A percentile compares a stretch with the other conserved stretches of the same genome.
Evolutionary conservation across 2,329 filamentous ascomycete species (phyloP).

Genomic region (Ophiocordyceps polyrhachis-furcata): DNA sequence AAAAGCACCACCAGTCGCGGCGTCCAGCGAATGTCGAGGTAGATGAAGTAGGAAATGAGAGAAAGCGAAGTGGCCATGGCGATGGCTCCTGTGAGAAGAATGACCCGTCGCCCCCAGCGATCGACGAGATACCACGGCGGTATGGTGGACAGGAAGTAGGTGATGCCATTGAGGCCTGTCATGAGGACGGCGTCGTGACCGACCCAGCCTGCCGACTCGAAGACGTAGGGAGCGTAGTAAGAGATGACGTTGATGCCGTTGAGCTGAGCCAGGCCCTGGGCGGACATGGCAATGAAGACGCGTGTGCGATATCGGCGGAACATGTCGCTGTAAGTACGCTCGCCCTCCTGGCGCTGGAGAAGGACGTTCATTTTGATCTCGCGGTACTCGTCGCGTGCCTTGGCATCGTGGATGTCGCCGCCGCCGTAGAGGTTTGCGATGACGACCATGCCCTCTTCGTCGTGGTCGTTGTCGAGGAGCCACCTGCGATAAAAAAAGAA

Average conservation of each 20-base stretch:
- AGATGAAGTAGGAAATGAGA: constrained; percentile 87
- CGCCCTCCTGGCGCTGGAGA: constrained; percentile 82
- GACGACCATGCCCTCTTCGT: constrained; percentile 95
- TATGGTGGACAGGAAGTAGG: constrained; percentile 80
- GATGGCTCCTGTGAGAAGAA: constrained; percentile 74
- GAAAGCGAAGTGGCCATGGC: constrained; percentile 81
- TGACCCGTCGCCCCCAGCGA: constrained; percentile 71
- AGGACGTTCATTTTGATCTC: constrained; percentile 99
- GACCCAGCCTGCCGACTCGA: constrained; percentile 90
- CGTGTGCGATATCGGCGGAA: constrained; percentile 81
- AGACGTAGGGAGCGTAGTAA: constrained; percentile 92
- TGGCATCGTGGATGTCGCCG: constrained; percentile 83
- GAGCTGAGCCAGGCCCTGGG: constrained; percentile 83
- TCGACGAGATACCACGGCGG: constrained; percentile 97
- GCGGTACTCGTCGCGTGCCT: constrained; percentile 87
- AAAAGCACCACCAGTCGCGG: constrained; percentile 77
- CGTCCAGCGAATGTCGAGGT: constrained; percentile 61
- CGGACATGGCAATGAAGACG: constrained; percentile 97
- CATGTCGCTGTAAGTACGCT: constrained; percentile 84
- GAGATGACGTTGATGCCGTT: constrained; percentile 99
- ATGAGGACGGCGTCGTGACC: constrained; percentile 85
- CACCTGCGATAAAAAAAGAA: constrained; percentile 46
- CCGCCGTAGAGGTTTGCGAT: constrained; percentile 95
- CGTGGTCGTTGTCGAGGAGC: constrained; percentile 93
- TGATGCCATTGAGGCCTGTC: constrained; percentile 87